Percentiles rank a stretch among this genome's conserved stretches.
Conservation (phyloP, 306 rosid genomes). For the Pyrus pyrifolia region DNA sequence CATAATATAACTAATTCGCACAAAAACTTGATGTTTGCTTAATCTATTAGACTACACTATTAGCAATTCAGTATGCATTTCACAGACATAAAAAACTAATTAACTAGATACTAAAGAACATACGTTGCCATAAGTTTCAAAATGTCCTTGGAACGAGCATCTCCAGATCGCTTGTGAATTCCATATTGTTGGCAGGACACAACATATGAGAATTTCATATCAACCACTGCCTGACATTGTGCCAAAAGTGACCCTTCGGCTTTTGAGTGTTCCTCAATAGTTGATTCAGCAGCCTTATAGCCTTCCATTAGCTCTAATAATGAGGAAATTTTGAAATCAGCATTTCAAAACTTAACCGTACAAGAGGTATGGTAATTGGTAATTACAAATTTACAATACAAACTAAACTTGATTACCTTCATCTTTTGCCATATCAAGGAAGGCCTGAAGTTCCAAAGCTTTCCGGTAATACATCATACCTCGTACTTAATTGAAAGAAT, state of each 20-base stretch:
- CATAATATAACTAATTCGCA: neutral
- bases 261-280: constrained; percentile 37
- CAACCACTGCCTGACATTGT: constrained; percentile 80
- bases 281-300: constrained; percentile 85
- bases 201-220: constrained; percentile 84
- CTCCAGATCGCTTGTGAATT: constrained; percentile 77
- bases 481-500: constrained; percentile 47
- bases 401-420: constrained; percentile 46
- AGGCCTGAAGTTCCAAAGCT: constrained; percentile 96
- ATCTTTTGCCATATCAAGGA: constrained; percentile 88
- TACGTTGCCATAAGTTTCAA: constrained; percentile 82
- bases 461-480: constrained; percentile 98
- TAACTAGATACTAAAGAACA: constrained; percentile 7
- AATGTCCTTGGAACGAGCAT: constrained; percentile 74
- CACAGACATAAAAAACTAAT: neutral
- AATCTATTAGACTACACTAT: neutral
- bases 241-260: constrained; percentile 62
- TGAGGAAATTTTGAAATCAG: constrained; percentile 20
- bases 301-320: constrained; percentile 60
- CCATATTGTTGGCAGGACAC: constrained; percentile 94
- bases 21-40: neutral
- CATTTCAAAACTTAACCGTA: constrained; percentile 6
- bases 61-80: neutral
- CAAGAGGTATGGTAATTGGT: constrained; percentile 2
- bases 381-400: neutral